A percentile compares a stretch with the other conserved stretches of the same genome.
These are phyloP conservation scores for Pneumocystis canis DNA, from an alignment of 1,139 yeast species.

Conservation along the genomic window DNA sequence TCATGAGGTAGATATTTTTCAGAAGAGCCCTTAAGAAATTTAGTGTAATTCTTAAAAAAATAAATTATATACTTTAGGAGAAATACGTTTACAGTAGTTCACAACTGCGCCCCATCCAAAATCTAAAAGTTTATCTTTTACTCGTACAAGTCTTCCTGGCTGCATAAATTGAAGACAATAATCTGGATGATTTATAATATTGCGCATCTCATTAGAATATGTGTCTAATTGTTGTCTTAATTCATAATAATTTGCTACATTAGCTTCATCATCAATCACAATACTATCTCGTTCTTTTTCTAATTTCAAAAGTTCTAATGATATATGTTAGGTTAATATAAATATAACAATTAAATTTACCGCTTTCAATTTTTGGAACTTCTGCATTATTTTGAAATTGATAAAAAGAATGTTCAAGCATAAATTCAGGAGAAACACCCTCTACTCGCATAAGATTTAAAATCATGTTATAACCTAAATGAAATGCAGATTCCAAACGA, in stretches of 20 bases:
- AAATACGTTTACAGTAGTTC: constrained; percentile 53
- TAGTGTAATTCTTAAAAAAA: constrained; percentile 23
- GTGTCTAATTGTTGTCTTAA: constrained; percentile 52
- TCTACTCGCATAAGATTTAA: constrained; percentile 90
- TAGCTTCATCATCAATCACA: constrained; percentile 55
- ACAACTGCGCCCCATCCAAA: constrained; percentile 95
- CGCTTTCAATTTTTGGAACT: constrained; percentile 65
- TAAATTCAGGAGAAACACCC: constrained; percentile 94
- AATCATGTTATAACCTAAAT: constrained; percentile 92
- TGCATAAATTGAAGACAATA: constrained; percentile 70
- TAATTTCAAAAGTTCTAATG: constrained; percentile 35
- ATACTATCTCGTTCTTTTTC: constrained; percentile 36
- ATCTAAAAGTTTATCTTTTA: constrained; percentile 40
- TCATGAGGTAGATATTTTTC: constrained; percentile 40
- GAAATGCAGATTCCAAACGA: constrained; percentile 90
- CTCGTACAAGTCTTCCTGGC: constrained; percentile 70
- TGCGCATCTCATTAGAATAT: constrained; percentile 65
- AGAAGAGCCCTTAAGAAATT: constrained; percentile 29
- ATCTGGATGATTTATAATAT: constrained; percentile 85
- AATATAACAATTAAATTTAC: background rate
- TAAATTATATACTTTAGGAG: constrained; percentile 13
- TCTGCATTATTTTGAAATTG: constrained; percentile 90
- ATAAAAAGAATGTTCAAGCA: constrained; percentile 85
- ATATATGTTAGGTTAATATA: background rate
- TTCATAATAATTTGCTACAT: constrained; percentile 70